These are phyloP conservation scores for Vanrija sp. DNA, from an alignment of 1,284 basidiomycete genomes.

Conservation along the genomic window DNA sequence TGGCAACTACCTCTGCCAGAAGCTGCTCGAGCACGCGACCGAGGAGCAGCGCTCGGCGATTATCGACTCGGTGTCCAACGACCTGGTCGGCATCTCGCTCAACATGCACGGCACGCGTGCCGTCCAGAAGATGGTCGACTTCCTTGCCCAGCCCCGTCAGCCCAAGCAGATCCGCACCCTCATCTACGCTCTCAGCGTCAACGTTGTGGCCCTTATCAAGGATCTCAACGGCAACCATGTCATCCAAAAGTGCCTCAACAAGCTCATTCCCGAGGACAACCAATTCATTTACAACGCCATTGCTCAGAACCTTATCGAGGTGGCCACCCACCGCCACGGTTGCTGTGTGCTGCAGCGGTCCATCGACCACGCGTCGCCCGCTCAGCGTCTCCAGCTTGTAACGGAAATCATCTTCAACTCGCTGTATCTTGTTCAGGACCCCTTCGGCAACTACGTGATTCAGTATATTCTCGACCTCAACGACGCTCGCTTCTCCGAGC, in stretches of 20 bases:
- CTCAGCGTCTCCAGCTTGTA: constrained; percentile 92
- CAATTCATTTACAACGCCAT: constrained; percentile 99
- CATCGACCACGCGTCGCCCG: constrained; percentile 86
- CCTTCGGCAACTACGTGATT: constrained; percentile 65
- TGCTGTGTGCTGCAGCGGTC: constrained; percentile 98
- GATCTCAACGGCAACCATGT: constrained; percentile 98
- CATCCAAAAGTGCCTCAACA: constrained; percentile 99
- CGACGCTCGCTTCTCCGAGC: constrained; percentile 96
- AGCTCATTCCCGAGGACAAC: constrained; percentile 95
- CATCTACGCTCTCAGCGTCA: constrained; percentile 92
- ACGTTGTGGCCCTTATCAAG: constrained; percentile 99
- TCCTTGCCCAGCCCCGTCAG: constrained; percentile 91
- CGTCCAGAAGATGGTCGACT: constrained; percentile 99
- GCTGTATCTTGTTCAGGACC: constrained; percentile 95
- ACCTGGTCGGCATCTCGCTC: constrained; percentile 94
- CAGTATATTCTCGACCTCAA: constrained; percentile 97
- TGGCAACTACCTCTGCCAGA: constrained; percentile 99
- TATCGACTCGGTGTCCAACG: constrained; percentile 94
- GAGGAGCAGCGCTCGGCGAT: constrained; percentile 97
- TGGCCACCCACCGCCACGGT: constrained; percentile 97
- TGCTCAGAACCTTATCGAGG: constrained; percentile 97
- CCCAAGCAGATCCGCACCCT: constrained; percentile 87
- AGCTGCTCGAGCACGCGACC: constrained; percentile 93
- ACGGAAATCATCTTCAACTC: constrained; percentile 99
- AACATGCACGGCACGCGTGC: constrained; percentile 99